Percentiles rank a stretch among this genome's conserved stretches.
phyloP scores from a whole-genome alignment of 2,329 filamentous ascomycete species.

The Colletotrichum godetiae region DNA sequence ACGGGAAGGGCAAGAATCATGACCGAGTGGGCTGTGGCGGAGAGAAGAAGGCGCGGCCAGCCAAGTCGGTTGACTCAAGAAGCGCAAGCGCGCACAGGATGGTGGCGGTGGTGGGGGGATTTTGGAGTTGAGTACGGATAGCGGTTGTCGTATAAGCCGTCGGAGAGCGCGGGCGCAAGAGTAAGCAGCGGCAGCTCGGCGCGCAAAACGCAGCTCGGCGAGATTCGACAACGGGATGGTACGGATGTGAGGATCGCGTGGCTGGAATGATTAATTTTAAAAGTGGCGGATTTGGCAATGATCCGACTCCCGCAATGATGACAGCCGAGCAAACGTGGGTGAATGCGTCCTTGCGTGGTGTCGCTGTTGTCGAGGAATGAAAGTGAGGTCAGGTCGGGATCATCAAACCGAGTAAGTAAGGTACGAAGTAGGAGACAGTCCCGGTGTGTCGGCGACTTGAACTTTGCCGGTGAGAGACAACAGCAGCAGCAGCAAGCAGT shows the following conservation, averaged over 20 bases:
- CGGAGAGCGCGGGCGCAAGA: constrained; percentile 9
- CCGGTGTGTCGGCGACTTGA: not conserved
- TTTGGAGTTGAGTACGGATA: constrained; percentile 1
- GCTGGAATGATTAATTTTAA: constrained; percentile 30
- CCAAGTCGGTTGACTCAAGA: not conserved
- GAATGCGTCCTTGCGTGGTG: not conserved
- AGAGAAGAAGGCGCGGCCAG: constrained; percentile 4
- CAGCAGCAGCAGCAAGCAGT: not conserved
- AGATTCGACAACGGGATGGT: not conserved
- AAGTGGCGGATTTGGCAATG: constrained; percentile 16
- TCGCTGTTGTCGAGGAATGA: constrained; percentile 13
- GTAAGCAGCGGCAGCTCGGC: not conserved
- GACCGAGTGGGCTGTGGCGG: constrained; percentile 24
- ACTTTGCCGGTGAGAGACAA: not conserved
- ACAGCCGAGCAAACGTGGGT: not conserved
- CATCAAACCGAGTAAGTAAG: not conserved
- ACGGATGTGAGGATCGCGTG: not conserved
- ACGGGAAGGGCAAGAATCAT: constrained; percentile 33
- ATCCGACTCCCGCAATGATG: constrained; percentile 4
- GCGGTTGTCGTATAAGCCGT: constrained; percentile 27
- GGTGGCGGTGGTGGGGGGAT: not conserved
- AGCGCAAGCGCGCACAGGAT: not conserved
- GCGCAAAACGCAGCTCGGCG: constrained; percentile 5
- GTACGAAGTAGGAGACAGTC: not conserved
- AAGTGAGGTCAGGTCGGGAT: not conserved